Evolutionary conservation across 139 green algal species (phyloP), one percentile per base, ranked within the genome.

Genomic region (Chlorella sp.): DNA sequence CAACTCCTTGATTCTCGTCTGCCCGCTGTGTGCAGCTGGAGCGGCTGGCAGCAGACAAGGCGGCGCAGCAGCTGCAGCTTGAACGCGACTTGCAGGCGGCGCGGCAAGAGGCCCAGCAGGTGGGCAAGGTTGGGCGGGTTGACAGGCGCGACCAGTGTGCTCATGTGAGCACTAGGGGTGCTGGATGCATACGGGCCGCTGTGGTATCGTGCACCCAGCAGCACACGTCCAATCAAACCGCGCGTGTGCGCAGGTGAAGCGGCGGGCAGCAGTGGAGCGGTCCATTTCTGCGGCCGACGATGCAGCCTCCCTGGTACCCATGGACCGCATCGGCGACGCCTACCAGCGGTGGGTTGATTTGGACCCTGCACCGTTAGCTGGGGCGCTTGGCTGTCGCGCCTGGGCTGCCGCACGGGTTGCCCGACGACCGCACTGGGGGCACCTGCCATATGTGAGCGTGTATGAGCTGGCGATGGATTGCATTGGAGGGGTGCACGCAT

Each of bases 311-410:
- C 78, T 97, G 77, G 95, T 96, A 34, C 93, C 93, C 22, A 96
- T 97, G 94, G 92, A 96, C 54, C 78, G 86, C 17, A 80, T 97
- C 36, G 94, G 94, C 0, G 92, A 92, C 38, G 86, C 90, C 0
- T 97, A 97, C 85, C 80, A 87, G 73, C 84, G 90, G 36, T 85
- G 54, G 28, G 54, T 41, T 67, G 64, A 38, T 3, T 40, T 32
- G 20, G 16, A 28, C 32, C n/a, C n/a, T n/a, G n/a, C n/a, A n/a
- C n/a, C n/a, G n/a, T n/a, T n/a, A n/a, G n/a, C n/a, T n/a, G n/a
- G n/a, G n/a, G n/a, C n/a, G n/a, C n/a, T n/a, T n/a, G n/a, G n/a
- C n/a, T n/a, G n/a, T n/a, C n/a, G n/a, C n/a, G n/a, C n/a, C n/a
- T n/a, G n/a, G n/a, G n/a, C n/a, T n/a, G n/a, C n/a, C n/a, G n/a